A percentile compares a stretch with the other conserved stretches of the same genome.
Evolutionary conservation across 2,329 filamentous ascomycete genomes (phyloP).

Genomic region (Diaporthe sp.): DNA sequence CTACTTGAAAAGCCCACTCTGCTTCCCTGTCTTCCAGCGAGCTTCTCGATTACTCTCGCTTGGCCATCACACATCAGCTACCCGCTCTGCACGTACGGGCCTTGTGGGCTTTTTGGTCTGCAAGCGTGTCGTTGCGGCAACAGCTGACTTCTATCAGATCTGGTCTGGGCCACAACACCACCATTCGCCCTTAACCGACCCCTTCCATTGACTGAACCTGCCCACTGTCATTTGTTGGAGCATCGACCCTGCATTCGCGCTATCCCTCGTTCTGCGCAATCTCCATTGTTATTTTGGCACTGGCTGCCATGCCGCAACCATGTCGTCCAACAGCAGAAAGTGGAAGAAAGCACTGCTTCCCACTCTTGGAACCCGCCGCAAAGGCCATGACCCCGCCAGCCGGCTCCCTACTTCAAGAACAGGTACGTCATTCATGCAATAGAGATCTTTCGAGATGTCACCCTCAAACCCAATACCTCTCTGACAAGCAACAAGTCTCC

Average conservation of each 20-base stretch:
- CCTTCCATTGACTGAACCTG: not conserved
- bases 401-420: constrained; percentile 24
- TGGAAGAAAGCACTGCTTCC: constrained; percentile 33
- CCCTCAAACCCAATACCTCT: not conserved
- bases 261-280: not conserved
- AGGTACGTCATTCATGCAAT: constrained; percentile 5
- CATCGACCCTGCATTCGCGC: not conserved
- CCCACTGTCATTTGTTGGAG: not conserved
- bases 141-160: not conserved
- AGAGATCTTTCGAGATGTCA: too few relatives aligned
- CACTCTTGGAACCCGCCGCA: constrained; percentile 26
- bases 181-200: not conserved
- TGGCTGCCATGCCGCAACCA: not conserved
- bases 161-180: not conserved
- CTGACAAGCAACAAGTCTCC: constrained; percentile 22
- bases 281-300: not conserved
- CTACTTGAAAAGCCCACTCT: not conserved
- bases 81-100: not conserved
- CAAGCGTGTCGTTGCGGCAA: not conserved
- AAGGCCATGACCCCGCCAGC: not conserved
- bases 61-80: not conserved
- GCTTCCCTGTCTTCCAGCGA: not conserved
- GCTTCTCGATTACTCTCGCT: not conserved
- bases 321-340: constrained; percentile 11
- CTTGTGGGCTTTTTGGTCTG: not conserved